phyloP scores from a whole-genome alignment of 768 basidiomycete genomes.

The Leccinum variicolor region DNA sequence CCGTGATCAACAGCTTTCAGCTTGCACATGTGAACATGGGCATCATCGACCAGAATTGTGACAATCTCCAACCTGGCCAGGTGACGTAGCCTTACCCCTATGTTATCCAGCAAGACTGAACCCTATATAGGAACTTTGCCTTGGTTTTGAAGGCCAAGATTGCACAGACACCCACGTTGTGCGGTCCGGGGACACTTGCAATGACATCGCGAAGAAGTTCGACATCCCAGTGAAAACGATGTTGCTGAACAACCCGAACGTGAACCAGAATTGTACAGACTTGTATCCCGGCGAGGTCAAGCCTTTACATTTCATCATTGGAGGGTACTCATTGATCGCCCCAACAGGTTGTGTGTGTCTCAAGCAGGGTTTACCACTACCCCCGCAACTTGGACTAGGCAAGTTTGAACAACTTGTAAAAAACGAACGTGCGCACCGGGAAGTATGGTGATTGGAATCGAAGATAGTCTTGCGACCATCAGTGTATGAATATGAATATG shows the following conservation, averaged over 20 bases:
- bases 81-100: slow-evolving; percentile 25
- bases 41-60: slow-evolving; percentile 48
- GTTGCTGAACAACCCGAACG: slow-evolving; percentile 61
- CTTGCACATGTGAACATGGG: slow-evolving; percentile 46
- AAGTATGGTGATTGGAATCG: not conserved
- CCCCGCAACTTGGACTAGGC: slow-evolving; percentile 11
- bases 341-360: slow-evolving; percentile 26
- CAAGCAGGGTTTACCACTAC: slow-evolving; percentile 23
- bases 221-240: slow-evolving; percentile 44
- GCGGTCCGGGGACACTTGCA: slow-evolving; percentile 49
- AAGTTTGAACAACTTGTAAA: not conserved
- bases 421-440: not conserved
- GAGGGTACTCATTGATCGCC: not conserved
- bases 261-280: slow-evolving; percentile 50
- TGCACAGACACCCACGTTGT: slow-evolving; percentile 48
- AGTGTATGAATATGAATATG: not conserved
- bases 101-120: not conserved
- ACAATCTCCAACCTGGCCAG: slow-evolving; percentile 53
- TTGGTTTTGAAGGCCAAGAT: slow-evolving; percentile 53
- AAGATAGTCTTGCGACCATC: not conserved
- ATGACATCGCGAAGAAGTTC: slow-evolving; percentile 35
- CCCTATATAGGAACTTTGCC: slow-evolving; percentile 42
- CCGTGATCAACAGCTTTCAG: slow-evolving; percentile 44
- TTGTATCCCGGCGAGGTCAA: slow-evolving; percentile 60
- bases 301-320: not conserved